A percentile compares a stretch with the other conserved stretches of the same genome.
Evolutionary conservation across 805 yeast species (phyloP).

Genomic region (Zygosaccharomyces bisporus): DNA sequence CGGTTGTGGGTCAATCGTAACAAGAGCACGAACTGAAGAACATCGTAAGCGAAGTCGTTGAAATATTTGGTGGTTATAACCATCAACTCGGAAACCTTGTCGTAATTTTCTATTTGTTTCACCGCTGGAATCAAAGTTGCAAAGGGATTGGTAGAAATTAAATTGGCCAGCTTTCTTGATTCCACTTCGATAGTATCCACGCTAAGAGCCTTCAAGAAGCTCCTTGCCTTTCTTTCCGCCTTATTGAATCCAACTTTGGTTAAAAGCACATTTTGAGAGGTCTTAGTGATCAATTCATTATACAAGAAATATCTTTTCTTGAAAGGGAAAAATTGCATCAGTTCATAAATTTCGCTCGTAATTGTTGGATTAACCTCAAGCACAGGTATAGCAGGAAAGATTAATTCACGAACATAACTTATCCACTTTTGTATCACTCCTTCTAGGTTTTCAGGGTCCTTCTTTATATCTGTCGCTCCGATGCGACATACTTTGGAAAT

Average conservation of each 20-base stretch:
- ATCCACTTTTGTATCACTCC: constrained; percentile 45
- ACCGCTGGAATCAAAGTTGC: constrained; percentile 69
- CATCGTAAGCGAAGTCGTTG: constrained; percentile 80
- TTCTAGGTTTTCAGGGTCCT: constrained; percentile 11
- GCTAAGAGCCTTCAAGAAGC: constrained; percentile 73
- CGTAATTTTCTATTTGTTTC: constrained; percentile 86
- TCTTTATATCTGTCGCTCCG: constrained; percentile 40
- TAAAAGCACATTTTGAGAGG: constrained; percentile 51
- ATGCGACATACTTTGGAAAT: constrained; percentile 60
- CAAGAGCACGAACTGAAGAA: constrained; percentile 66
- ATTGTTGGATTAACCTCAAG: constrained; percentile 55
- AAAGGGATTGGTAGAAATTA: constrained; percentile 73
- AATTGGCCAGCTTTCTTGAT: constrained; percentile 70
- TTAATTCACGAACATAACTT: constrained; percentile 56
- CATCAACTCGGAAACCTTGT: constrained; percentile 72
- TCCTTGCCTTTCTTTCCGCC: constrained; percentile 77
- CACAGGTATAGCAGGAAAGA: constrained; percentile 59
- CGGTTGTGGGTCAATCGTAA: constrained; percentile 69
- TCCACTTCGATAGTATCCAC: constrained; percentile 70
- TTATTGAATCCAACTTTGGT: constrained; percentile 57
- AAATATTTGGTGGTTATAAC: constrained; percentile 76
- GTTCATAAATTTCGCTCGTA: constrained; percentile 53
- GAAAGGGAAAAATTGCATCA: constrained; percentile 52
- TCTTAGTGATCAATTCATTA: constrained; percentile 65
- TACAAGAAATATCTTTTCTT: constrained; percentile 72